A percentile compares a stretch with the other conserved stretches of the same genome.
Evolutionary conservation across 75 land plant species (phyloP).

Genomic region (Selaginella tamariscina): DNA sequence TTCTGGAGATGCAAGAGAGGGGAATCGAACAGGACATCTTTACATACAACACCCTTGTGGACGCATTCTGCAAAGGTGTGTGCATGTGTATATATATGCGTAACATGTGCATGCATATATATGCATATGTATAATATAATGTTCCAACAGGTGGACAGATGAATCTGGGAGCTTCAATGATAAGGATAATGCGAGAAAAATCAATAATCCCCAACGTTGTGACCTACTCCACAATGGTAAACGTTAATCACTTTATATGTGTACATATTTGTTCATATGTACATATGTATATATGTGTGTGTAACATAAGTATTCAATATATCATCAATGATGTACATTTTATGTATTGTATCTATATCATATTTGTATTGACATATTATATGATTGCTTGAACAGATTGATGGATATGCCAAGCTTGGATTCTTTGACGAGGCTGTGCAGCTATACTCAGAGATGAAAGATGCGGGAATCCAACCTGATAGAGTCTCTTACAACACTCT

Average conservation of each 20-base stretch:
- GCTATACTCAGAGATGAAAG: slow-evolving; percentile 70
- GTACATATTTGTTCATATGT: too few species aligned
- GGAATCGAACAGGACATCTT: slow-evolving; percentile 82
- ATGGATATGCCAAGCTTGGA: slow-evolving; percentile 81
- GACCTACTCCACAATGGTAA: slow-evolving; percentile 81
- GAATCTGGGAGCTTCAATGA: slow-evolving; percentile 57
- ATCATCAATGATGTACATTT: too few species aligned
- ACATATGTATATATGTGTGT: too few species aligned
- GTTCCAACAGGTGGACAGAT: too few species aligned
- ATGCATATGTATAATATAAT: too few species aligned
- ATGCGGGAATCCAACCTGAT: slow-evolving; percentile 47
- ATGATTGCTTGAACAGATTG: too few species aligned
- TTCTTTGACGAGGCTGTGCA: slow-evolving; percentile 50
- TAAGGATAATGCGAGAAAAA: slow-evolving; percentile 59
- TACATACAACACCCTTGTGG: slow-evolving; percentile 88
- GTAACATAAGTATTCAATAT: too few species aligned
- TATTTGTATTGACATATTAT: too few species aligned
- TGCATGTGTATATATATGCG: too few species aligned
- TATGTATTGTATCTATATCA: too few species aligned
- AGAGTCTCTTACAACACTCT: slow-evolving; percentile 84
- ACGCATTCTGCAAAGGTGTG: slow-evolving; percentile 80
- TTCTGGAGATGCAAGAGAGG: slow-evolving; percentile 56
- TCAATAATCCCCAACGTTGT: slow-evolving; percentile 74
- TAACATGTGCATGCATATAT: too few species aligned
- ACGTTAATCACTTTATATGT: too few species aligned